phyloP scores from a whole-genome alignment of 306 rosid species.

The Datisca glomerata region DNA sequence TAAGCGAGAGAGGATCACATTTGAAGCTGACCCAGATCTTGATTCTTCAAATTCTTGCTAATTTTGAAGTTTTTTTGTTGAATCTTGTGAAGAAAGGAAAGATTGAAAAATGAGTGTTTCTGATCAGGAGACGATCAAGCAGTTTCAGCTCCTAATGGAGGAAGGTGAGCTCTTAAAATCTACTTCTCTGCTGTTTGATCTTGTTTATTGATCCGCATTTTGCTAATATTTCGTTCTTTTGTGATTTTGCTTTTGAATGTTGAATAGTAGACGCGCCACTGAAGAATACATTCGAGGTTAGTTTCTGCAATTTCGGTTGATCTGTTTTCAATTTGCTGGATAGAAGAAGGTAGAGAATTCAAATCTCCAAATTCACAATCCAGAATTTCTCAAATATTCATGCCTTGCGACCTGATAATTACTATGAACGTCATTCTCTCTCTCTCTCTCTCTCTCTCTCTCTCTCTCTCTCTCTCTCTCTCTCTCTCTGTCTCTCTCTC shows the following conservation, averaged over 20 bases:
- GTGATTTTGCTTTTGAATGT: neutral
- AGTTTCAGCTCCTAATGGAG: slow-evolving; percentile 51
- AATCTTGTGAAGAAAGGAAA: no score
- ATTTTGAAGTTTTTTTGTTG: no score
- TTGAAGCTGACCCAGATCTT: no score
- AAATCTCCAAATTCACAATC: no score
- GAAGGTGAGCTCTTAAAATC: slow-evolving; percentile 31
- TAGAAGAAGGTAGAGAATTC: no score
- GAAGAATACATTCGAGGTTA: slow-evolving; percentile 68
- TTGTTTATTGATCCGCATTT: slow-evolving; percentile 20
- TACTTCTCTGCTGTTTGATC: slow-evolving; percentile 10
- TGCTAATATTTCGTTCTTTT: slow-evolving; percentile 4
- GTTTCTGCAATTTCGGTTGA: slow-evolving; percentile 10
- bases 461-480: no score
- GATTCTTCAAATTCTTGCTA: no score
- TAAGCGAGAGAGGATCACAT: no score
- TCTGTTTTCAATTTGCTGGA: slow-evolving; percentile 17
- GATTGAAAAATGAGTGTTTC: no score
- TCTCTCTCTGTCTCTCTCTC: no score
- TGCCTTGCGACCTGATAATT: no score
- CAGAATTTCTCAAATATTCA: no score
- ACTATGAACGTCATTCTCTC: neutral
- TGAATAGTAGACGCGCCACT: slow-evolving; percentile 54
- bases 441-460: slow-evolving; percentile 4
- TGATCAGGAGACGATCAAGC: slow-evolving; percentile 65